These are phyloP conservation scores for Vigna angularis DNA, from an alignment of 306 rosid genomes.

Conservation along the genomic window DNA sequence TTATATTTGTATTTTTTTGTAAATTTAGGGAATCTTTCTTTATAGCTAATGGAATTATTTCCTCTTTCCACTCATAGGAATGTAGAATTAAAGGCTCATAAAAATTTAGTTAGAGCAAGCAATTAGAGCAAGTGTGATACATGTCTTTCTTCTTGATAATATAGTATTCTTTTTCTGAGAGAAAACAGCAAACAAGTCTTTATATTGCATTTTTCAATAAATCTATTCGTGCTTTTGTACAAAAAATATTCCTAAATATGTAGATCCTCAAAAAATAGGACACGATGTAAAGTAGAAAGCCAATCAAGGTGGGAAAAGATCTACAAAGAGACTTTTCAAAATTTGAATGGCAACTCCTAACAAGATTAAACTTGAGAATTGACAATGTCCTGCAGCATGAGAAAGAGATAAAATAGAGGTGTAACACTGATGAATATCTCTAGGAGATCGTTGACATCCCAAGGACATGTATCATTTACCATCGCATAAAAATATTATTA, in stretches of 20 bases:
- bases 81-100: conserved; percentile 32
- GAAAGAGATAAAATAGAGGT: conserved; percentile 24
- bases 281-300: conserved; percentile 25
- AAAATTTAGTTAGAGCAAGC: conserved; percentile 17
- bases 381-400: background rate
- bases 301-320: conserved; percentile 3
- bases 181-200: conserved; percentile 16
- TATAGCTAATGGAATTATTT: conserved; percentile 7
- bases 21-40: conserved; percentile 16
- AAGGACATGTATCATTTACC: too few relatives aligned
- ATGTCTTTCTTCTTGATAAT: conserved; percentile 26
- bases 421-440: conserved; percentile 19
- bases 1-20: conserved; percentile 12
- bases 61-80: background rate
- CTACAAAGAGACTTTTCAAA: conserved; percentile 18
- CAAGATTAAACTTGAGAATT: conserved; percentile 28
- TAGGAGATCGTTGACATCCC: background rate
- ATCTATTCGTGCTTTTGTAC: conserved; percentile 21
- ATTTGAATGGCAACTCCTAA: conserved; percentile 6
- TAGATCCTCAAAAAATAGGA: background rate
- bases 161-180: conserved; percentile 14
- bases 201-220: conserved; percentile 14
- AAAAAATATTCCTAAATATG: background rate
- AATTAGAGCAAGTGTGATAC: conserved; percentile 21
- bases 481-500: too few relatives aligned